Evolutionary conservation across 129 eudicot species (phyloP), one percentile per base, ranked within the genome.

Genomic region (Tagetes patula): DNA sequence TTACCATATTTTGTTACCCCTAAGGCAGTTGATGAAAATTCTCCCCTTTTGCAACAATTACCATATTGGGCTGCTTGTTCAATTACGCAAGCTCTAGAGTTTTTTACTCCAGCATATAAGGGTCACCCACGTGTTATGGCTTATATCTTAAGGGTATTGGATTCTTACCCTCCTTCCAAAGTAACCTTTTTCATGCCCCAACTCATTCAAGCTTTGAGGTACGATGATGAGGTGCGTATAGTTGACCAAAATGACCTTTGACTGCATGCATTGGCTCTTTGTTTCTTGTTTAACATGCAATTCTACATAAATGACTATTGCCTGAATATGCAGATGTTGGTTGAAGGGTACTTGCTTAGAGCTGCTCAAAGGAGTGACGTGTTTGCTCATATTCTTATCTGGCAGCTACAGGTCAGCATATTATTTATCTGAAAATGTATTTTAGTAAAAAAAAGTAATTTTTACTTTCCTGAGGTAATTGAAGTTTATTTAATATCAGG

Each of bases 181-280:
- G 97, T 95, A 67, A 95, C 99, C 55, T 95, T 95, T 84, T 95
- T 95, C 92, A 95, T 95, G 99, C 97, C 99, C 79, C 99, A 95
- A 75, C 77, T 95, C 70, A 91, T 91, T 71, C 97, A 95, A 84
- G 87, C 96, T 67, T 79, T 95, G 83, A 87, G 97, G 84, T 85
- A 90, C 55, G 97, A 90, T 77, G 97, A 91, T 11, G 94, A 80
- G 90, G 97, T 90, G 73, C 66, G 91, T 67, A 80, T 52, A 10
- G 30, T 62, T 43, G 64, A 38, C n/a, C 33, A 56, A 54, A 53
- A 20, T 39, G 40, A 55, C 31, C 40, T 20, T 71, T 56, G 43
- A 52, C 55, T 50, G 65, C 54, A 8, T 75, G 64, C 54, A 34
- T n/a, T 50, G 56, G 31, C 40, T 60, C 40, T 73, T 42, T 59